Conservation (phyloP, 805 yeast species). For the Spathaspora gorwiae region DNA sequence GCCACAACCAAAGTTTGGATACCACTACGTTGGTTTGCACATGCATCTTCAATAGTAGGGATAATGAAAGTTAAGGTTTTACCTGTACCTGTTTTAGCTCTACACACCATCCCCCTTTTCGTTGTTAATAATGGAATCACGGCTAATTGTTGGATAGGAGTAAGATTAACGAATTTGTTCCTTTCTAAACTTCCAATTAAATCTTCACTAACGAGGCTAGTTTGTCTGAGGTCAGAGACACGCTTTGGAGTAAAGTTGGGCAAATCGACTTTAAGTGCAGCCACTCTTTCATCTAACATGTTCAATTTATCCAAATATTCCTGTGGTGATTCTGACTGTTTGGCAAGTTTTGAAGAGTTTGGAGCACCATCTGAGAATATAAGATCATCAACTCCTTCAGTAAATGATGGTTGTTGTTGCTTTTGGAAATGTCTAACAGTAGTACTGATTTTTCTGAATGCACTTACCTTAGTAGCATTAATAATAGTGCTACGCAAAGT, state of each 20-base stretch:
- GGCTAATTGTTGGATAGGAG: constrained; percentile 66
- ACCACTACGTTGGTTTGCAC: constrained; percentile 21
- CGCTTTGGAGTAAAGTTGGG: background rate
- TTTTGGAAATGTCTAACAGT: background rate
- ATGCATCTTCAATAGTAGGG: constrained; percentile 45
- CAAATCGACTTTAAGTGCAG: background rate
- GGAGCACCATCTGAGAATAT: background rate
- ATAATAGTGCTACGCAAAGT: background rate
- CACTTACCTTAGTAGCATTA: background rate
- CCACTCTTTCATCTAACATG: background rate
- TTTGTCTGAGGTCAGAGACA: background rate
- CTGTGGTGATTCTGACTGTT: background rate
- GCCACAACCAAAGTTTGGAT: constrained; percentile 60
- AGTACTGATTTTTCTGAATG: too few species aligned
- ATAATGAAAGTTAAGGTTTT: constrained; percentile 86
- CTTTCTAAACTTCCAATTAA: constrained; percentile 30
- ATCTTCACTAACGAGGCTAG: constrained; percentile 7
- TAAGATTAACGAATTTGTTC: constrained; percentile 49
- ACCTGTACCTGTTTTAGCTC: constrained; percentile 96
- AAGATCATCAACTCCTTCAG: background rate
- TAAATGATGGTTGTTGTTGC: background rate
- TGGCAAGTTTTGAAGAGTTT: too few species aligned
- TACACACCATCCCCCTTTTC: constrained; percentile 67
- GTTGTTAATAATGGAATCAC: constrained; percentile 52
- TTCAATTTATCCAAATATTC: background rate